Conservation (phyloP, 768 basidiomycete species). For the Termitomyces heimii region DNA sequence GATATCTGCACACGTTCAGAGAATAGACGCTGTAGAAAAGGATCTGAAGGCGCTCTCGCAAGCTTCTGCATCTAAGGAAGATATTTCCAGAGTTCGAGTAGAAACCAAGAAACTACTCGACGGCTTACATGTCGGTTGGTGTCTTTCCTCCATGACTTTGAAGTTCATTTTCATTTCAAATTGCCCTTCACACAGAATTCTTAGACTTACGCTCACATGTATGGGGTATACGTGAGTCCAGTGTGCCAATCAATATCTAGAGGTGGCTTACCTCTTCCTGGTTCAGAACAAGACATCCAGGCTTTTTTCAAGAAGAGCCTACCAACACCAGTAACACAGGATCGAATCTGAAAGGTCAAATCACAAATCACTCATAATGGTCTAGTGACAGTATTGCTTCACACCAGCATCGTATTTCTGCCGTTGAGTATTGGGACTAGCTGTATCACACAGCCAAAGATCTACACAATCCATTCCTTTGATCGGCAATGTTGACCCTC, state of each 20-base stretch:
- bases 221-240: constrained; percentile 79
- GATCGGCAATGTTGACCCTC: not conserved
- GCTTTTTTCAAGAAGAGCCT: constrained; percentile 61
- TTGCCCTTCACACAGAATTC: constrained; percentile 48
- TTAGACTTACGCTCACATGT: constrained; percentile 76
- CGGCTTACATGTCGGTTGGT: constrained; percentile 72
- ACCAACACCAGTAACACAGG: not conserved
- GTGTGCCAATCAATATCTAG: not conserved
- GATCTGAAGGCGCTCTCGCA: constrained; percentile 73
- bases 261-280: constrained; percentile 4
- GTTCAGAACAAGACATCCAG: constrained; percentile 75
- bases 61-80: constrained; percentile 70
- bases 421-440: not conserved
- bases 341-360: not conserved
- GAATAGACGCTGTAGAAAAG: constrained; percentile 87
- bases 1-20: constrained; percentile 78
- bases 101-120: constrained; percentile 89
- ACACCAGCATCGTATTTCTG: not conserved
- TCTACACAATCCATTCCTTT: not conserved
- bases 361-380: not conserved
- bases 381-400: not conserved
- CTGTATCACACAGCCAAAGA: not conserved
- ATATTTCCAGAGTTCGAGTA: constrained; percentile 64
- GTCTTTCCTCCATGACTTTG: not conserved
- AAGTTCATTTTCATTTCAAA: not conserved